Evolutionary conservation across 495 filamentous ascomycete species (phyloP), one percentile per base, ranked within the genome.

Genomic region (Lepidopterella palustris): DNA sequence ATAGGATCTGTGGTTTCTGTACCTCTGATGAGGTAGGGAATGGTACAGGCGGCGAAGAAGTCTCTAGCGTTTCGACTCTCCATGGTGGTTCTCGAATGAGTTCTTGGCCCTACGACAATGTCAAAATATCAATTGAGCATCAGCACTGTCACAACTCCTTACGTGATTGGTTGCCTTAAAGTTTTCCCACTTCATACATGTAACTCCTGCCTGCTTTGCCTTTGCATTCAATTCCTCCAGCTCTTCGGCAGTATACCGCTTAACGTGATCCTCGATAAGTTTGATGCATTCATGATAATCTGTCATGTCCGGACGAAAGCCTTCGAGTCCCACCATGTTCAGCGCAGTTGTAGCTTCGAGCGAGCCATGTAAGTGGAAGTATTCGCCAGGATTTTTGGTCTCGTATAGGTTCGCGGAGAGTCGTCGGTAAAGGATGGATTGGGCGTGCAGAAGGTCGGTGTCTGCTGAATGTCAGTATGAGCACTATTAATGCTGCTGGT

Each of bases 351-450:
- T 80, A 18, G 87, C 87, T 58, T 89, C 85, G 10, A 91, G 70
- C 0, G 87, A 90, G 27, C 87, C 87, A 70, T 90, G 87, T 56
- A 90, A 87, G 67, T 92, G 88, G 68, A 85, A 90, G 68, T 79
- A 92, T 64, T 85, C 78, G 45, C 77, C 80, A 25, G 72, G 75
- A 50, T 77, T 79, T 68, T 82, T 85, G 4, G 87, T 90, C 59
- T 80, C 78, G 73, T 90, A 92, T 11, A 90, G 73, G 69, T 88
- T 89, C 13, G 87, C 87, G 25, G 87, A 87, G 63, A 90, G 78
- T 35, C 87, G 82, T 29, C 87, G 81, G 67, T 92, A 89, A 18
- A 84, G 75, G 65, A 83, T 82, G 2, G 86, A 87, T 68, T 90
- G 87, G 5, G 87, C 86, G 50, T 75, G 73, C 53, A 86, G 73